Percentiles rank a stretch among this genome's conserved stretches.
These are phyloP conservation scores for Raddia guianensis DNA, from an alignment of 176 grass and related monocot genomes.

Conservation along the genomic window DNA sequence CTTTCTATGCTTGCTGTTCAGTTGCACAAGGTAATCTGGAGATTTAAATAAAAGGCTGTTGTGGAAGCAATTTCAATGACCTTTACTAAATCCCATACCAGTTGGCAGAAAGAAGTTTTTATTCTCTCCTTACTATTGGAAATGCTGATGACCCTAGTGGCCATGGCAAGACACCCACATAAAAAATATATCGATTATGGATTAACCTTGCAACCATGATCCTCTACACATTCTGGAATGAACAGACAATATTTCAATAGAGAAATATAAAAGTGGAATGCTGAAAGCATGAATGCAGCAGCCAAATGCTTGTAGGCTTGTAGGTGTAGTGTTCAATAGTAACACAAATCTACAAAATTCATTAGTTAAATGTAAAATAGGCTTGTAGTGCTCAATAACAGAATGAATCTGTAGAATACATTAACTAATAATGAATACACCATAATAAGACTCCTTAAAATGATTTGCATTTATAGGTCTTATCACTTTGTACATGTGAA, in stretches of 20 bases:
- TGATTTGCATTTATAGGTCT: neutral
- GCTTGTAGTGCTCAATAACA: neutral
- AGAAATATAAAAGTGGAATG: neutral
- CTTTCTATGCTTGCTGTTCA: neutral
- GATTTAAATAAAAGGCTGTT: neutral
- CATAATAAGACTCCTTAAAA: neutral
- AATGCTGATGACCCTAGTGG: neutral
- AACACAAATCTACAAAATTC: neutral
- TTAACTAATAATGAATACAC: neutral
- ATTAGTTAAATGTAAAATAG: neutral
- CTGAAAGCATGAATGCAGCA: neutral
- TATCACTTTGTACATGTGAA: neutral
- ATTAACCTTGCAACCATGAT: neutral
- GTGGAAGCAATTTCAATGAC: neutral
- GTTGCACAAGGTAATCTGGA: neutral
- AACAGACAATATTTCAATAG: neutral
- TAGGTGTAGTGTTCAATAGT: neutral
- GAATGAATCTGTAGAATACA: neutral
- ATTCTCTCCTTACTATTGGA: neutral
- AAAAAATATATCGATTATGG: neutral
- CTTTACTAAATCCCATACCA: neutral
- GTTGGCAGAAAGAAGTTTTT: neutral
- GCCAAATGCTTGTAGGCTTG: neutral
- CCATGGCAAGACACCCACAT: neutral
- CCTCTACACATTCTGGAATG: neutral